These are phyloP conservation scores for Elsinoe ampelina DNA, from an alignment of 2,329 filamentous ascomycete species.

Conservation along the genomic window DNA sequence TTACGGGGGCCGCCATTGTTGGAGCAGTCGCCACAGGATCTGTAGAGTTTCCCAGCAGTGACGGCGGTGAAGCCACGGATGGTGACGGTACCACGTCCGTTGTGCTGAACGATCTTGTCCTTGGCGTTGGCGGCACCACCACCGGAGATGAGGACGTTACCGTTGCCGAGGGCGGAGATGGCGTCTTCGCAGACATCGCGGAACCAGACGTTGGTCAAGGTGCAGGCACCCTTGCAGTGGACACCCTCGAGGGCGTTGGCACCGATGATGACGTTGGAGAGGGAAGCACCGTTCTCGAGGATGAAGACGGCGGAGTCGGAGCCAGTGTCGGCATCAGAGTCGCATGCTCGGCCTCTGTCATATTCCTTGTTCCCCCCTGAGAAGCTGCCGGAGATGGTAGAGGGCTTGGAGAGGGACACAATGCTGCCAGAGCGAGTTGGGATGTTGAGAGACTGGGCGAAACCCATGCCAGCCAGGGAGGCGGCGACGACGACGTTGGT, in stretches of 20 bases:
- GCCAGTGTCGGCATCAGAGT: conserved; percentile 36
- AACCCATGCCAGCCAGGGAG: conserved; percentile 22
- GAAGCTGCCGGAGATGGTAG: conserved; percentile 24
- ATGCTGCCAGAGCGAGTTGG: conserved; percentile 25
- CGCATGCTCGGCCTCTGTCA: conserved; percentile 35
- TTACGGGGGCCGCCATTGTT: conserved; percentile 30
- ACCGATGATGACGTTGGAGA: conserved; percentile 47
- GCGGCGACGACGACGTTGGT: conserved; percentile 14
- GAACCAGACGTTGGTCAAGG: conserved; percentile 39
- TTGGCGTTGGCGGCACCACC: conserved; percentile 32
- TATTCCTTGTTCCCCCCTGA: conserved; percentile 42
- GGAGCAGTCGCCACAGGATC: conserved; percentile 44
- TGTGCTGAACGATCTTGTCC: conserved; percentile 38
- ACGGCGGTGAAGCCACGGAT: conserved; percentile 35
- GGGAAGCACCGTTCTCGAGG: conserved; percentile 41
- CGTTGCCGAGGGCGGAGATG: conserved; percentile 25
- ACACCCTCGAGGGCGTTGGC: conserved; percentile 43
- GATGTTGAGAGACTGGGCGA: conserved; percentile 28
- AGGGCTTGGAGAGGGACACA: conserved; percentile 23
- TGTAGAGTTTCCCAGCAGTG: conserved; percentile 42
- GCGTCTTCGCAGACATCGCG: conserved; percentile 34
- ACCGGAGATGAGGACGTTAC: conserved; percentile 22
- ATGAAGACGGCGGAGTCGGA: conserved; percentile 43
- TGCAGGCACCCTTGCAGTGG: conserved; percentile 43
- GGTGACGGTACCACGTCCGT: conserved; percentile 32